These are phyloP conservation scores for Ocimum tenuiflorum DNA, from an alignment of 257 asterid genomes.

Conservation along the genomic window DNA sequence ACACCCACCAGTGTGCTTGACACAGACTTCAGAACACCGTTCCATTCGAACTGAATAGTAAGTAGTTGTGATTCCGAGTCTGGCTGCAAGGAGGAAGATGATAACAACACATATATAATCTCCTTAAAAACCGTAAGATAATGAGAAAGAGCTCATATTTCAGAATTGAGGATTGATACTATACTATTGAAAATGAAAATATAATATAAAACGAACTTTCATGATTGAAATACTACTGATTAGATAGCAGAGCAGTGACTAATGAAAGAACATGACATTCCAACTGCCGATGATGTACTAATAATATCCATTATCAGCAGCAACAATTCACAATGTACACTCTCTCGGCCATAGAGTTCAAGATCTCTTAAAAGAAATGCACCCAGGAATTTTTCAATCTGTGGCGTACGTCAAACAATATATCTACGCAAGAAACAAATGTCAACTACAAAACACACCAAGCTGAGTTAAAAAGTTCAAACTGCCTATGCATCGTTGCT, in stretches of 20 bases:
- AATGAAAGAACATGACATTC: background rate
- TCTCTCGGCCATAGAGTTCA: background rate
- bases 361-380: background rate
- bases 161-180: background rate
- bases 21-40: conserved; percentile 80
- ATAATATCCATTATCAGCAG: background rate
- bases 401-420: background rate
- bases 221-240: background rate
- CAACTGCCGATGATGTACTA: background rate
- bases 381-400: background rate
- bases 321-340: background rate
- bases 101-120: background rate
- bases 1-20: conserved; percentile 85
- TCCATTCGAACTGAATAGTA: conserved; percentile 92
- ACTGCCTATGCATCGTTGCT: background rate
- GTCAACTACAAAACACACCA: background rate
- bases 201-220: background rate
- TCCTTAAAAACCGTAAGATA: background rate
- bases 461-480: background rate
- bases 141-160: background rate
- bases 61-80: conserved; percentile 78
- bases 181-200: background rate
- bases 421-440: background rate
- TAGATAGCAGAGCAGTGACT: background rate
- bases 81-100: conserved; percentile 47